Evolutionary conservation across 2,329 filamentous ascomycete genomes (phyloP).

Genomic region (Claviceps sp.): DNA sequence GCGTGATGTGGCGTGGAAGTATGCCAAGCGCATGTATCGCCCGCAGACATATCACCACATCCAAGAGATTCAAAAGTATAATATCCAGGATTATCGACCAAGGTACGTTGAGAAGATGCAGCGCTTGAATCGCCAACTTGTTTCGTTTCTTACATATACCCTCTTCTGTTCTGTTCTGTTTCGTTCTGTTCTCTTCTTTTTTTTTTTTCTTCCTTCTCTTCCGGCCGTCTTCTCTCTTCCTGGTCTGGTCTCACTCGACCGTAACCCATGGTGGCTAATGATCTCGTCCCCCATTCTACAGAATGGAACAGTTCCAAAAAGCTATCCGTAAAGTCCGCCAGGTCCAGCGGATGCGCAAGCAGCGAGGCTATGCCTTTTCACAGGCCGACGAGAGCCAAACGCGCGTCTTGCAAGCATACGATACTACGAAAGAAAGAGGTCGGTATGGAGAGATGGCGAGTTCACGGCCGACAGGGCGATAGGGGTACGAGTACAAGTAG

Average conservation of each 20-base stretch:
- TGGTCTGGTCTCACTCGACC: background rate
- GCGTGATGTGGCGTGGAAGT: constrained; percentile 93
- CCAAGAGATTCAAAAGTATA: constrained; percentile 99
- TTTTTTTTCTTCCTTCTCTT: background rate
- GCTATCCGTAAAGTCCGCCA: constrained; percentile 96
- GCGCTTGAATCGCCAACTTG: no score
- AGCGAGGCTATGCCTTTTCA: constrained; percentile 95
- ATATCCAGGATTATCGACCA: constrained; percentile 96
- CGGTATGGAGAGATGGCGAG: constrained; percentile 87
- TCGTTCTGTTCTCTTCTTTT: background rate
- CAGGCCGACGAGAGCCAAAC: constrained; percentile 96
- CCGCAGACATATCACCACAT: constrained; percentile 96
- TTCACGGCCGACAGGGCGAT: constrained; percentile 21
- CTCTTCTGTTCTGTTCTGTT: background rate
- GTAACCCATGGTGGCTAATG: background rate
- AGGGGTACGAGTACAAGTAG: background rate
- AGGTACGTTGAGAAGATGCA: constrained; percentile 42
- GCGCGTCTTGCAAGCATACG: constrained; percentile 89
- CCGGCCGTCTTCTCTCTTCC: no score
- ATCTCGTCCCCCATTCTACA: constrained; percentile 19
- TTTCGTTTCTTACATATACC: no score
- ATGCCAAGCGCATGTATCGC: constrained; percentile 91
- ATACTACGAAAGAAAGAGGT: constrained; percentile 85
- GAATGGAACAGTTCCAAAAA: constrained; percentile 99
- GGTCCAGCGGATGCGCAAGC: constrained; percentile 98